Evolutionary conservation across 352 stramenopile genomes (phyloP).

Genomic region (Phytophthora cactorum): DNA sequence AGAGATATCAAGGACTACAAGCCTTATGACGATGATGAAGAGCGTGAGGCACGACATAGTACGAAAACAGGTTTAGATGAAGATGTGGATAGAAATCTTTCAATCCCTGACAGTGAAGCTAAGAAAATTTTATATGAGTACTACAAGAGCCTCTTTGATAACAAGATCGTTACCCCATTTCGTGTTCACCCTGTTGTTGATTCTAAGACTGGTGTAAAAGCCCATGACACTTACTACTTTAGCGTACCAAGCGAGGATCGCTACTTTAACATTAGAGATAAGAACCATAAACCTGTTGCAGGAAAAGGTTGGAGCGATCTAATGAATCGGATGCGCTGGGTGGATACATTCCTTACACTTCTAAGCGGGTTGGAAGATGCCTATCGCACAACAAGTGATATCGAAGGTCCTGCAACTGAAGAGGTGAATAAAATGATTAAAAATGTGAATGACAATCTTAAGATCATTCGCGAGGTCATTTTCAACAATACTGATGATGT

Average conservation of each 20-base stretch:
- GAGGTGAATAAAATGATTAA: too few species aligned
- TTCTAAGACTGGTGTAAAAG: slow-evolving; percentile 18
- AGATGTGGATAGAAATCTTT: slow-evolving; percentile 24
- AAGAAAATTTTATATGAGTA: slow-evolving; percentile 23
- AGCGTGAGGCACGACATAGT: slow-evolving; percentile 16
- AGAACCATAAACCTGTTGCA: slow-evolving; percentile 14
- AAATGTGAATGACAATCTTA: too few species aligned
- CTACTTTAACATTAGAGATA: slow-evolving; percentile 20
- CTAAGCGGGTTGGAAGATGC: slow-evolving; percentile 8
- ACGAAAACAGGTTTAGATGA: slow-evolving; percentile 18
- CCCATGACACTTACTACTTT: slow-evolving; percentile 18
- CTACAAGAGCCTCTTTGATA: slow-evolving; percentile 24
- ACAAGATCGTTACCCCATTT: slow-evolving; percentile 16
- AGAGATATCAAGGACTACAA: slow-evolving; percentile 12
- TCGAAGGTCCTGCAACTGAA: too few species aligned
- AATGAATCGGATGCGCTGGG: slow-evolving; percentile 16
- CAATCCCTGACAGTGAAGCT: too few species aligned
- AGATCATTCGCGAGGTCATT: too few species aligned
- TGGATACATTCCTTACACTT: slow-evolving; percentile 15
- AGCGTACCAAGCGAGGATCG: slow-evolving; percentile 6
- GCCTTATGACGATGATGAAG: too few species aligned
- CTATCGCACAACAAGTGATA: slow-evolving; percentile 5
- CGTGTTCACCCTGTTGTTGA: too few species aligned
- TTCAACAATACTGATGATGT: too few species aligned
- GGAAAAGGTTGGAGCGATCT: slow-evolving; percentile 12